Conservation (phyloP, 2,329 filamentous ascomycete genomes). For the Pseudogymnoascus sp. region DNA sequence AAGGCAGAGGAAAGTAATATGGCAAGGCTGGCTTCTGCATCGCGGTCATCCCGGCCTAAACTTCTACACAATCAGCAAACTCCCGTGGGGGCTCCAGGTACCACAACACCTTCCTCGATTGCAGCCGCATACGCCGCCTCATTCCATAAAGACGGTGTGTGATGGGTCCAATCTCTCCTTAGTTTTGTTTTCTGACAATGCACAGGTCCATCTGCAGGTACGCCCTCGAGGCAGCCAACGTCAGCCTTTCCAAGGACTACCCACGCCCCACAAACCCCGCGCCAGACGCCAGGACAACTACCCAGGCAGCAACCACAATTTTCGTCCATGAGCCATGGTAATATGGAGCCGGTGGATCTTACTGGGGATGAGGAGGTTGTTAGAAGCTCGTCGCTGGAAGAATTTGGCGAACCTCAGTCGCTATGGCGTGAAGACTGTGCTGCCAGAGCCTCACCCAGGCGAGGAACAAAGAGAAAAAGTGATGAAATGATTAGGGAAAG, state of each 20-base stretch:
- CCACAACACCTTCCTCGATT: conserved; percentile 21
- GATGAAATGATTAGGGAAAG: conserved; percentile 21
- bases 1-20: conserved; percentile 20
- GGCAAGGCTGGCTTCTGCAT: conserved; percentile 25
- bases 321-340: conserved; percentile 12
- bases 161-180: background rate
- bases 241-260: conserved; percentile 18
- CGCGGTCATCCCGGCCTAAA: conserved; percentile 20
- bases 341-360: conserved; percentile 27
- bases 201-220: conserved; percentile 14
- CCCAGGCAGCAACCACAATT: conserved; percentile 15
- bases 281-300: conserved; percentile 27
- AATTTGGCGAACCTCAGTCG: conserved; percentile 18
- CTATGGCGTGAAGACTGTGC: conserved; percentile 24
- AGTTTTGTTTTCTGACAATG: background rate
- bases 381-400: conserved; percentile 20
- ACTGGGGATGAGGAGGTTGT: conserved; percentile 22
- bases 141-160: background rate
- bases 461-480: conserved; percentile 28
- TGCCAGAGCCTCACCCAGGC: conserved; percentile 17
- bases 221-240: conserved; percentile 24
- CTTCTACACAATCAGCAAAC: conserved; percentile 15
- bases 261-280: conserved; percentile 21
- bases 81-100: conserved; percentile 11
- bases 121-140: background rate